Evolutionary conservation across 805 yeast species (phyloP), one percentile per base, ranked within the genome.

Genomic region (Pichia heedii): DNA sequence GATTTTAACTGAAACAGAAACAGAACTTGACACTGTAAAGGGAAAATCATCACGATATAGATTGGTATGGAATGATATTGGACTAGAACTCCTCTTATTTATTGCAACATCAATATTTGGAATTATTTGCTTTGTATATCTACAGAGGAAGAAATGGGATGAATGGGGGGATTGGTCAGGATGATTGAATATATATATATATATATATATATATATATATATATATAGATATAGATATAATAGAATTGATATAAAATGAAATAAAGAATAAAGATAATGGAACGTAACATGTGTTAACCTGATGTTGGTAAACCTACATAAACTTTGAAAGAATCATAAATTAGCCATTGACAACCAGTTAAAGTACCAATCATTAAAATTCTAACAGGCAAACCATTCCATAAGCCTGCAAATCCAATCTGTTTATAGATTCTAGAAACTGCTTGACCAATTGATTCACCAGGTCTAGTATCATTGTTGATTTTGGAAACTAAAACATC

Each of bases 401-500:
- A 90, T 45, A 93, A 72, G 16, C 97, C 98, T 18, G 58, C 66
- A 60, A 90, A 90, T 2, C 97, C 97, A 57, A 90, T 89, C 56
- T 77, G 74, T 44, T 68, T 62, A 63, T 89, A 90, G 56, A 90
- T 89, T 57, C 93, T 77, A 47, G 65, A 54, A 35, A 84, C 71
- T 11, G 94, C 93, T 27, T 69, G 67, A 24, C 81, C 79, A 55
- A 76, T 71, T 5, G 82, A 58, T 67, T 88, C 95, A 40, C 71
- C 71, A 29, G 80, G 73, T 59, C 64, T 66, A 56, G 76, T 78
- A 55, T 79, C 88, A 47, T 82, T 73, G 62, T 86, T 89, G 57
- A 93, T 78, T 73, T 88, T 85, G 39, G 95, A 84, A 22, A 90
- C 97, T 95, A 93, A 81, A 29, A 90, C 97, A 65, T 90, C 98